phyloP scores from a whole-genome alignment of 2,329 filamentous ascomycete genomes.

The Trichoderma atrobrunneum region DNA sequence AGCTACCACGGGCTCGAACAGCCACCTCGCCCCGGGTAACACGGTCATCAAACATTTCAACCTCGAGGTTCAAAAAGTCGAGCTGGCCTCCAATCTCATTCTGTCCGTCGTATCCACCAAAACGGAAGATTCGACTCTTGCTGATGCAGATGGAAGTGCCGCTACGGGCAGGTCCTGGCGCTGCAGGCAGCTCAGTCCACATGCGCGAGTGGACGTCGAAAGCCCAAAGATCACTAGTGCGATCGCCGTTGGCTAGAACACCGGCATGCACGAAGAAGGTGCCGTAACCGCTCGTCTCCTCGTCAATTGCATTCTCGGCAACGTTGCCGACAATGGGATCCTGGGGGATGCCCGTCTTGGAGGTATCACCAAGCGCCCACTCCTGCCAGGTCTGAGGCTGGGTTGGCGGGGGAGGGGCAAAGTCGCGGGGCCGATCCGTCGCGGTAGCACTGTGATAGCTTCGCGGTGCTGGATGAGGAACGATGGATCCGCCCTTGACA shows the following conservation, averaged over 20 bases:
- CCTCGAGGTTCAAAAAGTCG: constrained; percentile 60
- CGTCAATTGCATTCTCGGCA: constrained; percentile 56
- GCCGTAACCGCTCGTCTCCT: constrained; percentile 60
- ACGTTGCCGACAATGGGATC: constrained; percentile 56
- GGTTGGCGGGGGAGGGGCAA: constrained; percentile 35
- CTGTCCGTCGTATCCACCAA: constrained; percentile 75
- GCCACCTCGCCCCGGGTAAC: constrained; percentile 48
- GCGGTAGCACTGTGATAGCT: constrained; percentile 67
- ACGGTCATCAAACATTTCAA: constrained; percentile 55
- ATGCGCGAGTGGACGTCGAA: constrained; percentile 63
- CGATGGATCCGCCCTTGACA: constrained; percentile 40
- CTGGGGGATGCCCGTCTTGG: constrained; percentile 57
- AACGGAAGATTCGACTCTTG: constrained; percentile 67
- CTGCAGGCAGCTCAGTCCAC: constrained; percentile 67
- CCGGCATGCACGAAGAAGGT: constrained; percentile 77
- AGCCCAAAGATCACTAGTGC: constrained; percentile 70
- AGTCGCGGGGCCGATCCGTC: constrained; percentile 55
- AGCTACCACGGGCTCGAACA: constrained; percentile 49
- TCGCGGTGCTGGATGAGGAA: constrained; percentile 57
- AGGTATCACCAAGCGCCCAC: constrained; percentile 55
- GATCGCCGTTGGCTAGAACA: constrained; percentile 60
- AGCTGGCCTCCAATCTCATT: constrained; percentile 67
- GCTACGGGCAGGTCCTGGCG: constrained; percentile 64
- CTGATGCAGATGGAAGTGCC: constrained; percentile 66
- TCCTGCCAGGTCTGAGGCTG: constrained; percentile 50